Evolutionary conservation across 305 asterid species (phyloP).

Genomic region (Stenogyne calaminthoides): DNA sequence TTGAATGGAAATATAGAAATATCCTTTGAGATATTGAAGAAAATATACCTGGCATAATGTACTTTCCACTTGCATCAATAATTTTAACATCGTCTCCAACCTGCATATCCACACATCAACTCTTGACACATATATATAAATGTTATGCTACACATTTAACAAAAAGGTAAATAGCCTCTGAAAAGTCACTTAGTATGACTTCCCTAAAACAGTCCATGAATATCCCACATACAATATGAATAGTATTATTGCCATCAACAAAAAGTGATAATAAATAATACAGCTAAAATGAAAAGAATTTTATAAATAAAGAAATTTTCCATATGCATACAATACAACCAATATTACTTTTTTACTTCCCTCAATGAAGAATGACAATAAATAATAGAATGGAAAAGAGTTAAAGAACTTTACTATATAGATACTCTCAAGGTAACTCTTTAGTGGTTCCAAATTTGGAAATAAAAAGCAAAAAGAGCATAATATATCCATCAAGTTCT

Average conservation of each 20-base stretch:
- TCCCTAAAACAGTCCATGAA: background rate
- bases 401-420: background rate
- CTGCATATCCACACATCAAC: slow-evolving; percentile 47
- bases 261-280: background rate
- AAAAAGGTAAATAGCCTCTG: background rate
- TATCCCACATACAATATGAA: background rate
- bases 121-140: slow-evolving; percentile 25
- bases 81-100: slow-evolving; percentile 76
- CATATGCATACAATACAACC: background rate
- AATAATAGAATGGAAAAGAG: background rate
- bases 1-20: background rate
- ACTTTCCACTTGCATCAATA: slow-evolving; percentile 90
- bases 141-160: background rate
- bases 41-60: slow-evolving; percentile 92
- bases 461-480: background rate
- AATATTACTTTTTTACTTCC: background rate
- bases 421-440: slow-evolving; percentile 3
- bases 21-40: slow-evolving; percentile 11
- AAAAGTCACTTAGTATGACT: background rate
- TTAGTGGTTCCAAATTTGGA: background rate
- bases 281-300: background rate
- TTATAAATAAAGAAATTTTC: slow-evolving; percentile 6
- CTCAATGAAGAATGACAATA: background rate
- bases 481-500: slow-evolving; percentile 1
- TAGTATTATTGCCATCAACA: background rate